Evolutionary conservation across 441 rosid species (phyloP).

Genomic region (Croton setiger): DNA sequence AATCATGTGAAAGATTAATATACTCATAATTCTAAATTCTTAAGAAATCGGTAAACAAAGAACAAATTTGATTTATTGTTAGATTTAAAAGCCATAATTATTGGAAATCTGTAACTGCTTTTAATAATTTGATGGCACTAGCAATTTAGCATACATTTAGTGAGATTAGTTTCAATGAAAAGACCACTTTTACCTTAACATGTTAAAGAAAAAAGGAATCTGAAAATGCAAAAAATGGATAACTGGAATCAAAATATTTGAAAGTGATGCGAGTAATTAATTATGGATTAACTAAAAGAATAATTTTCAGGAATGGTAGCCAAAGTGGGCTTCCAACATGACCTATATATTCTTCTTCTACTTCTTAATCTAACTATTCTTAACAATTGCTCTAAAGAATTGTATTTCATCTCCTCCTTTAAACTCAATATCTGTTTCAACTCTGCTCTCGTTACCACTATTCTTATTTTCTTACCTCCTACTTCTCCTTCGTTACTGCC

Average conservation of each 20-base stretch:
- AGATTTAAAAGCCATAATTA: too few species aligned
- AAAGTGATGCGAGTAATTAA: not conserved
- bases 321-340: slow-evolving; percentile 52
- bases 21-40: too few species aligned
- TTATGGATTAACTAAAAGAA: not conserved
- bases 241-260: not conserved
- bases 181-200: too few species aligned
- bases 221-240: not conserved
- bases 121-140: too few species aligned
- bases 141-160: too few species aligned
- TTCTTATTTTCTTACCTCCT: slow-evolving; percentile 46
- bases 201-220: too few species aligned
- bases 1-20: too few species aligned
- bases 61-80: too few species aligned
- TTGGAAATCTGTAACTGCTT: too few species aligned
- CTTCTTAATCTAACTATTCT: slow-evolving; percentile 34
- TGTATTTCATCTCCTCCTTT: slow-evolving; percentile 21
- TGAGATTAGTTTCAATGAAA: too few species aligned
- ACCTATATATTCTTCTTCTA: slow-evolving; percentile 13
- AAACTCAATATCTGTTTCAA: slow-evolving; percentile 42
- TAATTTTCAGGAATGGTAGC: slow-evolving; percentile 67
- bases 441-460: slow-evolving; percentile 60
- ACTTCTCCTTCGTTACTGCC: not conserved
- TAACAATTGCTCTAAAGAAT: slow-evolving; percentile 42
- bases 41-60: too few species aligned